Base-by-base conservation (phyloP, 2,329 filamentous ascomycete species). In the Aspergillus sp. region DNA sequence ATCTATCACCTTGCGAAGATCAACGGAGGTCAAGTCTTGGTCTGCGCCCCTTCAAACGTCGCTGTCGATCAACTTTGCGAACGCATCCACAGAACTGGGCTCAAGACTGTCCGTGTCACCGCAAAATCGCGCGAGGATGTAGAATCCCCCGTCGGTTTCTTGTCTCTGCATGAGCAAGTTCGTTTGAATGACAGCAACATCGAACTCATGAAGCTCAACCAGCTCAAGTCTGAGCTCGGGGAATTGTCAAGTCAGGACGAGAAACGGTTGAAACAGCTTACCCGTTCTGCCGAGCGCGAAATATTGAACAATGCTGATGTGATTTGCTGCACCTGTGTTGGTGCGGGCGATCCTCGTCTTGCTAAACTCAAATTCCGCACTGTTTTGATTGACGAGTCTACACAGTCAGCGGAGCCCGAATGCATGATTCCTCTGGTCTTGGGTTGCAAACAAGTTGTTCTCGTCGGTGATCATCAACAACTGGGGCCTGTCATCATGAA, bases 401-500 rank as follows among this genome's bases (percentile, higher is more conserved):
- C 94, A 1, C 94, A 99, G 69, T 97, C 94, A 14, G 94, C 94
- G 2, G 94, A 99, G 71, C 94, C 94, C 0, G 94, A 99, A 72
- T 99, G 94, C 72, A 96, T 99, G 91, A 99, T 99, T 64, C 94
- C 94, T 16, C 79, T 99, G 38, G 93, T 99, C 29, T 81, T 99
- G 19, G 94, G 94, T 47, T 99, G 94, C 80, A 99, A 99, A 77
- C 94, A 99, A 72, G 91, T 97, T 46, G 94, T 99, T n/a, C 83
- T 99, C 32, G 94, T 99, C 40, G 94, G 94, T 68, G 94, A 99
- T 68, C 94, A 99, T 74, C 95, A 97, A 73, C 94, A 99, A 71
- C 84, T 99, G 59, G 94, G 94, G 0, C 94, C 94, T 1, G 94
- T 99, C 64, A 97, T 99, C 69, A 99, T 99, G 93, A 99, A 99